Evolutionary conservation across 345 rosid species (phyloP).

Genomic region (Gossypium raimondii): DNA sequence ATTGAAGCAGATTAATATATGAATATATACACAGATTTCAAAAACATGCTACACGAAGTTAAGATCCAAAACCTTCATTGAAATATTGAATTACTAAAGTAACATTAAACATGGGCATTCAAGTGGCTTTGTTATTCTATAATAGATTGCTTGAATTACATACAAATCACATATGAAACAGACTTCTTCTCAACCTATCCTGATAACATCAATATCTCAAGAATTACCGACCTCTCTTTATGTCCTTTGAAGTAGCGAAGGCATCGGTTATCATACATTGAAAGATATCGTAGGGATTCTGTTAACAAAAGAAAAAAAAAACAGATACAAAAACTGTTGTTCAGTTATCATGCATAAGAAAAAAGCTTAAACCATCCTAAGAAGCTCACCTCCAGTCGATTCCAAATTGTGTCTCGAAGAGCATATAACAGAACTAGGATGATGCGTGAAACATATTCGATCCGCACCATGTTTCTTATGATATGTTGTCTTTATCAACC

Average conservation of each 20-base stretch:
- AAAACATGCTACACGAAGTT: neutral
- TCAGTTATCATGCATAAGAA: neutral
- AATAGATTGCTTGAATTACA: conserved; percentile 1
- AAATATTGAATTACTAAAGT: neutral
- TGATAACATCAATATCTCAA: neutral
- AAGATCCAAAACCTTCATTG: conserved; percentile 1
- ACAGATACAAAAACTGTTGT: neutral
- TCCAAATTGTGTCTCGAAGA: conserved; percentile 75
- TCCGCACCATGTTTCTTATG: conserved; percentile 95
- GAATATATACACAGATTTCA: neutral
- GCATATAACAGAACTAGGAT: conserved; percentile 92
- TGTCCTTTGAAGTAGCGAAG: conserved; percentile 99
- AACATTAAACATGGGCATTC: conserved; percentile 8
- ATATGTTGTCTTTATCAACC: conserved; percentile 91
- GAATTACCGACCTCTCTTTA: conserved; percentile 59
- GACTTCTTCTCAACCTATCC: neutral
- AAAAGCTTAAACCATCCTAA: neutral
- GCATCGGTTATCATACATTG: conserved; percentile 93
- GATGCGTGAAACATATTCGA: conserved; percentile 91
- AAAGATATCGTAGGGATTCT: conserved; percentile 86
- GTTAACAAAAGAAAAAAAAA: conserved; percentile 25
- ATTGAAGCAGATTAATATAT: neutral
- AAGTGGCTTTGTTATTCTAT: neutral
- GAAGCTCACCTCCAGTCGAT: conserved; percentile 64
- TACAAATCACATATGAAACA: neutral